Evolutionary conservation across 768 basidiomycete species (phyloP).

Genomic region (Kwoniella shandongensis): DNA sequence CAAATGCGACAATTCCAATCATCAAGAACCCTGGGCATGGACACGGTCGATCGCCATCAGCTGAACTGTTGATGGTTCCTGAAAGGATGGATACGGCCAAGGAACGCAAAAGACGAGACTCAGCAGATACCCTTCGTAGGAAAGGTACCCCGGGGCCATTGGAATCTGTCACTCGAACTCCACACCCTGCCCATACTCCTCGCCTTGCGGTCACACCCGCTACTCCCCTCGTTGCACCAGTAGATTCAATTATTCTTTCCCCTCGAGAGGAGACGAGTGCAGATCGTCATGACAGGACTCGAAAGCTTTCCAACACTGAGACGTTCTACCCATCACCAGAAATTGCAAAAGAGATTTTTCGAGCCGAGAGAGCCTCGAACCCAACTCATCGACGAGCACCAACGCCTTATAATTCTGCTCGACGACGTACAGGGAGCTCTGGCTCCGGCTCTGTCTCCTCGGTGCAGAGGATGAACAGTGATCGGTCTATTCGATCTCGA

Average conservation of each 20-base stretch:
- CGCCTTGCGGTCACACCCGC: neutral
- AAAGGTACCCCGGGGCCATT: neutral
- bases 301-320: constrained; percentile 30
- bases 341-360: constrained; percentile 32
- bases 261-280: neutral
- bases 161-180: neutral
- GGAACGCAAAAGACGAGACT: constrained; percentile 15
- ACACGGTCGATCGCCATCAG: constrained; percentile 9
- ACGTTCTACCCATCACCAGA: constrained; percentile 36
- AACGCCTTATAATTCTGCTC: constrained; percentile 31
- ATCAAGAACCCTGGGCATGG: neutral
- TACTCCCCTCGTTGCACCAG: neutral
- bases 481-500: constrained; percentile 25
- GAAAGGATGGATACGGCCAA: constrained; percentile 10
- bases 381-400: constrained; percentile 31
- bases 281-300: constrained; percentile 9
- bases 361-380: constrained; percentile 25
- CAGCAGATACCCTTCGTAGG: constrained; percentile 8
- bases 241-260: neutral
- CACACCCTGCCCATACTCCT: neutral
- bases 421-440: neutral
- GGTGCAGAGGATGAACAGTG: constrained; percentile 9
- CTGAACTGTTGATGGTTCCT: constrained; percentile 13
- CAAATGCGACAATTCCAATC: constrained; percentile 1
- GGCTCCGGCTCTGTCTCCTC: neutral